These are phyloP conservation scores for Elsinoe ampelina DNA, from an alignment of 2,329 filamentous ascomycete species.

Conservation along the genomic window DNA sequence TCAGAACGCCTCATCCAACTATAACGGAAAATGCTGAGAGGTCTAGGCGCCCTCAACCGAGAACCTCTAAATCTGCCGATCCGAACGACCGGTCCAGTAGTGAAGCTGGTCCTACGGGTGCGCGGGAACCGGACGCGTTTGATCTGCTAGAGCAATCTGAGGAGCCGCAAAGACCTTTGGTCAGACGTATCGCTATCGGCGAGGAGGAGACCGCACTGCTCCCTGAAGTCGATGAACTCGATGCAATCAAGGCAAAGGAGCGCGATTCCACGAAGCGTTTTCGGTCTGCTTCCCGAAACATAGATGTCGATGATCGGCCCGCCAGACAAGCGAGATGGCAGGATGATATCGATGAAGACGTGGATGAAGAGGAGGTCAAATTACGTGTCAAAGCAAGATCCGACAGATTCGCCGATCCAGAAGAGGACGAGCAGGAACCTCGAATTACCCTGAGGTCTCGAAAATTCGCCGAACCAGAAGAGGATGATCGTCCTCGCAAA, in stretches of 20 bases:
- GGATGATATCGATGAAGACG: not conserved
- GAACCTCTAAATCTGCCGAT: slow-evolving; percentile 3
- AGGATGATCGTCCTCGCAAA: slow-evolving; percentile 18
- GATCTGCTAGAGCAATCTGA: slow-evolving; percentile 13
- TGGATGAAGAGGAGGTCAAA: not conserved
- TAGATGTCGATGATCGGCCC: not conserved
- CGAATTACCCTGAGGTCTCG: slow-evolving; percentile 3
- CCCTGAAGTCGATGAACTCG: not conserved
- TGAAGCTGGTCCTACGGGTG: not conserved
- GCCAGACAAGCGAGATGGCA: not conserved
- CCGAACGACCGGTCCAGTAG: not conserved
- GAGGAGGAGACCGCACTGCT: not conserved
- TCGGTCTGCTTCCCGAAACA: not conserved
- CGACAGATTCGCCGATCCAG: not conserved
- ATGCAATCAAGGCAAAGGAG: no score
- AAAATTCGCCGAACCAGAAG: slow-evolving; percentile 16
- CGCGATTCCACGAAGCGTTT: no score
- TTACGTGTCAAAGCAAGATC: not conserved
- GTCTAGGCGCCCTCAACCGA: not conserved
- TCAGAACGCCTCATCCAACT: not conserved
- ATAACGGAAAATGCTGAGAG: not conserved
- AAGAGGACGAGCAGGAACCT: slow-evolving; percentile 15
- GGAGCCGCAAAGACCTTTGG: not conserved
- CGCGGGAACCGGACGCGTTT: slow-evolving; percentile 9
- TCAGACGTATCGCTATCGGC: not conserved